Conservation (phyloP, 2,329 filamentous ascomycete genomes). For the Curvularia lunata region DNA sequence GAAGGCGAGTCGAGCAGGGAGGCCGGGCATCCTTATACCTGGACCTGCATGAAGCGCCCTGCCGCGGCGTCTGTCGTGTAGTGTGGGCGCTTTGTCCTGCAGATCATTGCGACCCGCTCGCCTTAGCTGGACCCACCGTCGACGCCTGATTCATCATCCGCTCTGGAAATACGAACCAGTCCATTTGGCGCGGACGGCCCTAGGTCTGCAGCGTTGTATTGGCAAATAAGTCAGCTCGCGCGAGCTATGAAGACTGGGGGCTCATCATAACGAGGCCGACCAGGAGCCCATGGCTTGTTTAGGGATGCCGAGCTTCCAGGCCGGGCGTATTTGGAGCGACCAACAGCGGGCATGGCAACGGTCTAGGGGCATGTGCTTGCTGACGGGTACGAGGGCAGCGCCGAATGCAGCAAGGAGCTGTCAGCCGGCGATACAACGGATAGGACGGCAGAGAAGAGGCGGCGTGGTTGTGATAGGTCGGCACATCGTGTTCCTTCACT, state of each 20-base stretch:
- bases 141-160: constrained; percentile 15
- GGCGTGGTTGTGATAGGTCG: not conserved
- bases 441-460: not conserved
- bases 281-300: constrained; percentile 14
- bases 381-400: not conserved
- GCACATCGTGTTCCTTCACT: not conserved
- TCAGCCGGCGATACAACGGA: not conserved
- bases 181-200: constrained; percentile 9
- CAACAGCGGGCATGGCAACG: not conserved
- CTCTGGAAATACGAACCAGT: constrained; percentile 23
- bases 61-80: not conserved
- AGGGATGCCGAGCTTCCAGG: constrained; percentile 13
- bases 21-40: constrained; percentile 19
- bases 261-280: constrained; percentile 17
- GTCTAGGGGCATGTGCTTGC: not conserved
- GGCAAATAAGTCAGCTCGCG: constrained; percentile 17
- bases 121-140: constrained; percentile 13
- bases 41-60: constrained; percentile 11
- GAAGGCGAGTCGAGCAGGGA: not conserved
- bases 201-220: constrained; percentile 29
- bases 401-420: not conserved
- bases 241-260: constrained; percentile 5
- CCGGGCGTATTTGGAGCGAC: not conserved
- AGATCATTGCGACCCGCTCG: constrained; percentile 12
- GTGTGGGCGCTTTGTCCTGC: constrained; percentile 8